Percentiles rank a stretch among this genome's conserved stretches.
phyloP scores from a whole-genome alignment of 2,329 filamentous ascomycete species.

The Emmonsia crescens region DNA sequence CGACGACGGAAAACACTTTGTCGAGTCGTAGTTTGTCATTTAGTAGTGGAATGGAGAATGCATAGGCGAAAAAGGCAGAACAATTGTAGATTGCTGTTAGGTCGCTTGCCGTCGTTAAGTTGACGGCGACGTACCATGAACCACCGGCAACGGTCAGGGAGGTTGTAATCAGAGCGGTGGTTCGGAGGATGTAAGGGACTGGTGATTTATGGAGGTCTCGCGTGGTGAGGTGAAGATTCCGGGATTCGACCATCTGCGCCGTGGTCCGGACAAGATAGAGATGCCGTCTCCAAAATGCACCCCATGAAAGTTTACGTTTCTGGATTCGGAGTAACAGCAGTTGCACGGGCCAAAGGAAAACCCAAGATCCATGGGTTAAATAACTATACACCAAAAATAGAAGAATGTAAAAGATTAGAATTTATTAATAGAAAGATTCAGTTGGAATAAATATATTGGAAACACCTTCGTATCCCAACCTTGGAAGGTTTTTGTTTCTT shows the following conservation, averaged over 20 bases:
- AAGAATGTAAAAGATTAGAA: not conserved
- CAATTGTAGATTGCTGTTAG: conserved; percentile 98
- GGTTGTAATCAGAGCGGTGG: conserved; percentile 70
- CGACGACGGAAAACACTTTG: conserved; percentile 74
- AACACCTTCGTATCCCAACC: not conserved
- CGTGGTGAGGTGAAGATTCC: conserved; percentile 53
- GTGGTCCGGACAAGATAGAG: conserved; percentile 53
- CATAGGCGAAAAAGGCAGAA: conserved; percentile 96
- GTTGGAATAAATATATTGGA: not conserved
- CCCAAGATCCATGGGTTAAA: conserved; percentile 90
- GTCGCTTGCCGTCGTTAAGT: conserved; percentile 84
- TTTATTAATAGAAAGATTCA: not conserved
- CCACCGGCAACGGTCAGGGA: conserved; percentile 82
- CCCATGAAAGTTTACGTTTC: conserved; percentile 68
- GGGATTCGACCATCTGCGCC: conserved; percentile 75
- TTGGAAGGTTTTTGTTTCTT: not conserved
- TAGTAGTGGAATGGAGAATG: conserved; percentile 83
- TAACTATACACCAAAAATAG: conserved; percentile 39
- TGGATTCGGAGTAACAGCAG: conserved; percentile 69
- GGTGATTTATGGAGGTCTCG: conserved; percentile 37
- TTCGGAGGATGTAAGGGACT: conserved; percentile 63
- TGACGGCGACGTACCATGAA: conserved; percentile 92
- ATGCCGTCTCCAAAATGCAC: conserved; percentile 72
- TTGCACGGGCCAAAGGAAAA: conserved; percentile 76
- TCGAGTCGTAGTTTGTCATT: conserved; percentile 72